phyloP scores from a whole-genome alignment of 441 rosid genomes.

The Codiaeum variegatum region DNA sequence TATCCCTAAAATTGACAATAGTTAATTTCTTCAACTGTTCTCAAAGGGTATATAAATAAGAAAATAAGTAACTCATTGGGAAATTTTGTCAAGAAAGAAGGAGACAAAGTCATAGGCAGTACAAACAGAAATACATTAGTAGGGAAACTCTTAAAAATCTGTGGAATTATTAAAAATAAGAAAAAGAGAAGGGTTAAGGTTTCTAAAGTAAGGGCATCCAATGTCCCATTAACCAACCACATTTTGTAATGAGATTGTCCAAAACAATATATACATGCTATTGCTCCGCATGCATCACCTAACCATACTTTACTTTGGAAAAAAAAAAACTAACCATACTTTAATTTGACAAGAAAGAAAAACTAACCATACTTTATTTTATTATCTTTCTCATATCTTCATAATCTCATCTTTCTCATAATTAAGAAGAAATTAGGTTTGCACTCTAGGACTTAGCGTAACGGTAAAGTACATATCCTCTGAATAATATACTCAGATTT shows the following conservation, averaged over 20 bases:
- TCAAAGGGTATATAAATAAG: background rate
- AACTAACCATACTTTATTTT: background rate
- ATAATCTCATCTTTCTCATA: background rate
- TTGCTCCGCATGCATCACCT: background rate
- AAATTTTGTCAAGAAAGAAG: conserved; percentile 33
- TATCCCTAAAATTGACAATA: background rate
- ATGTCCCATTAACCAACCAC: conserved; percentile 29
- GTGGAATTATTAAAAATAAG: background rate
- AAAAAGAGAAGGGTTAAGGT: conserved; percentile 9
- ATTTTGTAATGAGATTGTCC: background rate
- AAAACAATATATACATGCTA: background rate
- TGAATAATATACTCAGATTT: no score
- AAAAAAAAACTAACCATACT: background rate
- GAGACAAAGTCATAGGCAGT: conserved; percentile 33
- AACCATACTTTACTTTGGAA: background rate
- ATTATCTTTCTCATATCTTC: background rate
- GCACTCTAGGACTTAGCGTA: no score
- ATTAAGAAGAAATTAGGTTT: no score
- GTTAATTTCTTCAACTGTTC: background rate
- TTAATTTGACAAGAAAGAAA: background rate
- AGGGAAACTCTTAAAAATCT: conserved; percentile 18
- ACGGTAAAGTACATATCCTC: no score
- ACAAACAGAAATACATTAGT: conserved; percentile 18
- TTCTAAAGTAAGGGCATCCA: conserved; percentile 37
- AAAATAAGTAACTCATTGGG: conserved; percentile 12